Evolutionary conservation across 495 filamentous ascomycete genomes (phyloP), one percentile per base, ranked within the genome.

Genomic region (Amphirosellinia nigrospora): DNA sequence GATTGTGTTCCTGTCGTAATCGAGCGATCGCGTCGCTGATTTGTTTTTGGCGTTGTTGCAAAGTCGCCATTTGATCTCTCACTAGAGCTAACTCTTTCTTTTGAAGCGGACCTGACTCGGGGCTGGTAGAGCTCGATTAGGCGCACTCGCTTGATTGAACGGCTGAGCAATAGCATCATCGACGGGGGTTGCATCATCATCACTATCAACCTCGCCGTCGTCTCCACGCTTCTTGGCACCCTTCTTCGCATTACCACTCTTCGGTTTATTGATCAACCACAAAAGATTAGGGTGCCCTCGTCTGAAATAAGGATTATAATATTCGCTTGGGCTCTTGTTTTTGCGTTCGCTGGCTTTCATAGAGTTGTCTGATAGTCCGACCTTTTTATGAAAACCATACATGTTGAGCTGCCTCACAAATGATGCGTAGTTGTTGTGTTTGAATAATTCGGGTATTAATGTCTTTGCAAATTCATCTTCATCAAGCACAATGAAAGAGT

Each of bases 321-420:
- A 99, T 85, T 98, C 95, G 85, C 95, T 98, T 4, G 96, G 96
- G 55, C 93, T 97, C 81, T 98, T 98, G 77, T 94, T 94, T 77
- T 97, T 96, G 66, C 93, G 89, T 80, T 98, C 95, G 78, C 94
- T 97, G 34, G 96, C 94, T 70, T 94, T 93, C 91, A 98, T 96
- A 0, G 94, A 98, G 77, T 97, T 97, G 79, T 98, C 96, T 8
- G 94, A 96, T 30, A 99, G 88, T 3, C 96, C 96, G 11, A 99
- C 96, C 63, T 95, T 93, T 83, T 99, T 99, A 80, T 99, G 96
- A 77, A 99, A 99, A 9, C 96, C 96, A 79, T 99, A 99, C 96
- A 99, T 98, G 76, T 99, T 99, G 71, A 99, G 86, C 77, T 99
- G 96, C 11, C 96, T 92, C 32, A 99, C 96, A 75, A 99, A 99